A percentile compares a stretch with the other conserved stretches of the same genome.
These are phyloP conservation scores for Angomonas ambiguus DNA, from an alignment of 208 protist genomes.

Conservation along the genomic window DNA sequence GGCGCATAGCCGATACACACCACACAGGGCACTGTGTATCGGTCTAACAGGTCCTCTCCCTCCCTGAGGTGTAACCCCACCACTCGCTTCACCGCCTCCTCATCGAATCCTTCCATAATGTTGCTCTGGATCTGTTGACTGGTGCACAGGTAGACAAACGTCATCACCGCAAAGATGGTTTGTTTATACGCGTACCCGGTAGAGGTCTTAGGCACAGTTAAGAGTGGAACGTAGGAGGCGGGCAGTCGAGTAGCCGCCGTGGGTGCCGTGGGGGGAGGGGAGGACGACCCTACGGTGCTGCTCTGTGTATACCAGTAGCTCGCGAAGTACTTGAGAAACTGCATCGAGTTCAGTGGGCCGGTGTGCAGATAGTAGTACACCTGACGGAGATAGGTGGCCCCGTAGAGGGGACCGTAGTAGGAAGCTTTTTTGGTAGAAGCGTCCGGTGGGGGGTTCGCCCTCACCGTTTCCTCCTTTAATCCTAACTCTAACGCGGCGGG, in stretches of 20 bases:
- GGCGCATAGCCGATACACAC: constrained; percentile 67
- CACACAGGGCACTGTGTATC: constrained; percentile 76
- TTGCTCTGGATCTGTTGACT: constrained; percentile 61
- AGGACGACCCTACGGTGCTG: too few species aligned
- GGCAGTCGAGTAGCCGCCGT: too few species aligned
- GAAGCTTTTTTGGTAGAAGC: too few species aligned
- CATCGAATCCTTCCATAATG: constrained; percentile 86
- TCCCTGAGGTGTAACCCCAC: constrained; percentile 43
- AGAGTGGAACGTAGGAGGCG: constrained; percentile 28
- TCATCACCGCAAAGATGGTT: constrained; percentile 76
- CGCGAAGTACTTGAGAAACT: neutral
- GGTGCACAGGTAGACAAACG: constrained; percentile 63
- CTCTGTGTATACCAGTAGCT: neutral
- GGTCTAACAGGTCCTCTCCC: constrained; percentile 5
- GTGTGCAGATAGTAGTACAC: neutral
- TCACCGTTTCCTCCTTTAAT: constrained; percentile 40
- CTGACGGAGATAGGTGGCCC: neutral
- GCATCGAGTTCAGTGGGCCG: neutral
- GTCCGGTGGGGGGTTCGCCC: too few species aligned
- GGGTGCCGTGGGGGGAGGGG: too few species aligned
- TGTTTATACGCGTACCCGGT: constrained; percentile 88
- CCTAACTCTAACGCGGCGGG: constrained; percentile 61
- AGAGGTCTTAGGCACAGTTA: constrained; percentile 59
- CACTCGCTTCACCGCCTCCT: constrained; percentile 54
- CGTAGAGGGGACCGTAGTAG: constrained; percentile 29